These are phyloP conservation scores for Zygoascus ofunaensis DNA, from an alignment of 805 yeast species.

Conservation along the genomic window DNA sequence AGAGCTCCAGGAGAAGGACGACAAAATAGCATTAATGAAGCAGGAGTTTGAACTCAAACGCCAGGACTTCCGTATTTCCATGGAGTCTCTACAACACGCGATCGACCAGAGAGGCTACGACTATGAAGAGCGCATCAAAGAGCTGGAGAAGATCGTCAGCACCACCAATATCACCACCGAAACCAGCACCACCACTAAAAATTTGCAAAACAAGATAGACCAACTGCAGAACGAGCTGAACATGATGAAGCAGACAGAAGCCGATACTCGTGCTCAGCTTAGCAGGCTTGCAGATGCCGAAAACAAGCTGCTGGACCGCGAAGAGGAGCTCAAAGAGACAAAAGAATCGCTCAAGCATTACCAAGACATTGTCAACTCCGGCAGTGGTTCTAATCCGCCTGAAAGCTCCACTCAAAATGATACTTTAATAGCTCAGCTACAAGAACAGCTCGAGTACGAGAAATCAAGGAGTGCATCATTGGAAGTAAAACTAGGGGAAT, in stretches of 20 bases:
- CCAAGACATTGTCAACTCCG: slow-evolving; percentile 4
- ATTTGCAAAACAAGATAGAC: slow-evolving; percentile 10
- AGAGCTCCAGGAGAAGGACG: slow-evolving; percentile 22
- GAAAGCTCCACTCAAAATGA: not conserved
- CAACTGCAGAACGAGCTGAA: slow-evolving; percentile 20
- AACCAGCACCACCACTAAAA: slow-evolving; percentile 15
- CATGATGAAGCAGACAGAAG: slow-evolving; percentile 19
- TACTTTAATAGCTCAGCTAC: not conserved
- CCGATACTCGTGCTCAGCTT: slow-evolving; percentile 25
- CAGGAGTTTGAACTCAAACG: slow-evolving; percentile 24
- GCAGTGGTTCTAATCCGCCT: not conserved
- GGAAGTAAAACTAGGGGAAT: slow-evolving; percentile 1
- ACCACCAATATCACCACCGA: slow-evolving; percentile 18
- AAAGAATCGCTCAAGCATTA: slow-evolving; percentile 11
- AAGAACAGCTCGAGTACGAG: not conserved
- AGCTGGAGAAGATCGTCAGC: slow-evolving; percentile 18
- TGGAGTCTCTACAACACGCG: slow-evolving; percentile 22
- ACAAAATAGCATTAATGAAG: slow-evolving; percentile 21
- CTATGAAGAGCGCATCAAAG: slow-evolving; percentile 17
- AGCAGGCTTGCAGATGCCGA: slow-evolving; percentile 29
- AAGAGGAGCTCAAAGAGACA: slow-evolving; percentile 19
- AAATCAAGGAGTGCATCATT: not conserved
- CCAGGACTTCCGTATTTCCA: slow-evolving; percentile 25
- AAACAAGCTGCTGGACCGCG: slow-evolving; percentile 27
- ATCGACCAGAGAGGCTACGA: slow-evolving; percentile 22